Evolutionary conservation across 2,329 filamentous ascomycete genomes (phyloP).

Genomic region (Phialophora verrucosa): DNA sequence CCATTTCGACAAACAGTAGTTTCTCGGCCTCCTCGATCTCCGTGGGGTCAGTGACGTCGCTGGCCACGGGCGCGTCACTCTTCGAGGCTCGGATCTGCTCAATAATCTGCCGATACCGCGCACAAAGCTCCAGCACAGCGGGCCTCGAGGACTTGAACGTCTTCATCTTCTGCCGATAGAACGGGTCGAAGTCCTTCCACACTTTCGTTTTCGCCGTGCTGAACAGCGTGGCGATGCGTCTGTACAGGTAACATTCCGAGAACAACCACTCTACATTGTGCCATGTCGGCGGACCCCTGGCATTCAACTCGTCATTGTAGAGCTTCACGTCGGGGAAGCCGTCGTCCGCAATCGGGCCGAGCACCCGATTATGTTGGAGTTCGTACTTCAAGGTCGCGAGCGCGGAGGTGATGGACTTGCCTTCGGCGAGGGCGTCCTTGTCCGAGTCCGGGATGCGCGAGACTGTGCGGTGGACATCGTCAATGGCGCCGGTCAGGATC

Average conservation of each 20-base stretch:
- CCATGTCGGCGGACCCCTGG: slow-evolving; percentile 65
- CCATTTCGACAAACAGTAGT: slow-evolving; percentile 44
- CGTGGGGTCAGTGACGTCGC: slow-evolving; percentile 42
- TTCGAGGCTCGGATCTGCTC: slow-evolving; percentile 39
- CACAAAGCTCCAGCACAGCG: slow-evolving; percentile 41
- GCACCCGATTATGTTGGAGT: slow-evolving; percentile 78
- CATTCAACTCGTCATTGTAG: slow-evolving; percentile 85
- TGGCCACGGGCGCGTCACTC: slow-evolving; percentile 52
- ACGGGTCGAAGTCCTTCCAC: slow-evolving; percentile 75
- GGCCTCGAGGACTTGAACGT: slow-evolving; percentile 41
- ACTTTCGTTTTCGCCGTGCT: slow-evolving; percentile 66
- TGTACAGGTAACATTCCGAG: slow-evolving; percentile 88
- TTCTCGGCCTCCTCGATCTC: slow-evolving; percentile 52
- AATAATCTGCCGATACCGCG: slow-evolving; percentile 39
- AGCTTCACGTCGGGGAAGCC: slow-evolving; percentile 69
- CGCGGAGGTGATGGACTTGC: slow-evolving; percentile 81
- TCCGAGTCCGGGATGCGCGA: slow-evolving; percentile 60
- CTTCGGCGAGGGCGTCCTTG: slow-evolving; percentile 70
- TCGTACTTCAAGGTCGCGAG: slow-evolving; percentile 90
- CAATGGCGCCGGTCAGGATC: slow-evolving; percentile 90
- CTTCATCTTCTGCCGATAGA: slow-evolving; percentile 42
- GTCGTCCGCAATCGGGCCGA: slow-evolving; percentile 76
- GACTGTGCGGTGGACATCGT: slow-evolving; percentile 79
- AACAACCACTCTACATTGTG: slow-evolving; percentile 87
- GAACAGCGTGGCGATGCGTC: slow-evolving; percentile 82